A percentile compares a stretch with the other conserved stretches of the same genome.
These are phyloP conservation scores for Eruca vesicaria DNA, from an alignment of 441 rosid species.

Conservation along the genomic window DNA sequence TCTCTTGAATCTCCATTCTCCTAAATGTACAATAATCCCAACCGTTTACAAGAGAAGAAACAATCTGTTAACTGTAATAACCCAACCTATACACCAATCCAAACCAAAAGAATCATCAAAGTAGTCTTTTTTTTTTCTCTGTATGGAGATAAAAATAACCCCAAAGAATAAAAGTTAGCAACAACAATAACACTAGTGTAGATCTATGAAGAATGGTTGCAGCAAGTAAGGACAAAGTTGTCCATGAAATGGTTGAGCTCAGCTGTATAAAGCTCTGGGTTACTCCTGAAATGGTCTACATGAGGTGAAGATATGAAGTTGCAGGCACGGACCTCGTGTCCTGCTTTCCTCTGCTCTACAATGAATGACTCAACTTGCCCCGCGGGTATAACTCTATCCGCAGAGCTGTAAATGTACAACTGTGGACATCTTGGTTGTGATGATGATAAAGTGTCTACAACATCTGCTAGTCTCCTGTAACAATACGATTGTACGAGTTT, in stretches of 20 bases:
- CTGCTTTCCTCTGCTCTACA: constrained; percentile 70
- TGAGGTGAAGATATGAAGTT: constrained; percentile 95
- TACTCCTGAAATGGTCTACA: constrained; percentile 93
- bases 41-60: constrained; percentile 29
- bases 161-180: constrained; percentile 7
- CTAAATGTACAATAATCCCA: constrained; percentile 27
- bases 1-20: constrained; percentile 15
- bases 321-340: constrained; percentile 82
- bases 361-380: constrained; percentile 80
- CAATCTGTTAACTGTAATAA: constrained; percentile 15
- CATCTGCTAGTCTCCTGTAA: constrained; percentile 83
- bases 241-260: constrained; percentile 83
- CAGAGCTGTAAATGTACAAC: constrained; percentile 89
- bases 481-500: background rate
- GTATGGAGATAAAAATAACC: constrained; percentile 8
- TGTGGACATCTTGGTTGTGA: constrained; percentile 91
- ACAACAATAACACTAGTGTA: constrained; percentile 9
- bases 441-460: constrained; percentile 59
- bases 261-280: constrained; percentile 69
- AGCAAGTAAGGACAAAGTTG: constrained; percentile 58
- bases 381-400: constrained; percentile 90
- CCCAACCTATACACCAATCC: constrained; percentile 17
- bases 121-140: background rate
- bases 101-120: constrained; percentile 35
- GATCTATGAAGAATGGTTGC: constrained; percentile 45